Base-by-base conservation (phyloP, 2,329 filamentous ascomycete genomes). In the Aspergillus pseudoterreus region DNA sequence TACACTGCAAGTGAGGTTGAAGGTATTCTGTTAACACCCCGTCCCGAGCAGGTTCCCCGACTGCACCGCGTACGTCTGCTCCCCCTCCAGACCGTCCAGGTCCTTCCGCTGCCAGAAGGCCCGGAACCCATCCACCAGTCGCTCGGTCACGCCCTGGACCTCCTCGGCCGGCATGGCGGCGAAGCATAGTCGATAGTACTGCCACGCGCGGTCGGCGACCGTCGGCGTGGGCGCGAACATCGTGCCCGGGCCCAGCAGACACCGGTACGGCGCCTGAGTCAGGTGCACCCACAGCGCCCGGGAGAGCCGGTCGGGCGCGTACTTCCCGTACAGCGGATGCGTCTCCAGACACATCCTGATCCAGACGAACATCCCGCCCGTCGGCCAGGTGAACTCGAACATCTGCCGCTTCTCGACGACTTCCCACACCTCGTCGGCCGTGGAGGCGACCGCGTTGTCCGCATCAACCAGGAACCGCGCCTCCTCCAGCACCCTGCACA, bases 281-380 rank as follows among this genome's bases (percentile, higher is more conserved):
- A 90, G 78, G 66, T 84, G 83, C 9, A 90, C 69, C 83, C 90
- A 86, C 19, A 95, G 74, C 0, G 86, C 88, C 14, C 75, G 76
- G 3, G 82, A 76, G 1, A 95, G 77, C 21, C 77, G 74, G 9
- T 79, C 67, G 0, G 80, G 77, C 45, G 79, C 73, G 17, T 87
- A 73, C 39, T 74, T 66, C 22, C 70, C 68, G 67, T 77, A 85
- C 12, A 95, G 78, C 11, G 90, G 89, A 65, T 96, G 91, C 2
- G 77, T 75, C 49, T 86, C 81, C 61, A 91, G 87, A 65, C 84
- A 79, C 54, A 94, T 72, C 50, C 82, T 79, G 3, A 95, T 63
- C 92, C 92, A 96, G 50, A 95, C 72, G 69, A 96, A 96, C 91
- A 96, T 96, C 65, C 92, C 92, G 33, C 86, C 92, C 24, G 87